phyloP scores from a whole-genome alignment of 2,329 filamentous ascomycete species.

The Boeremia exigua region DNA sequence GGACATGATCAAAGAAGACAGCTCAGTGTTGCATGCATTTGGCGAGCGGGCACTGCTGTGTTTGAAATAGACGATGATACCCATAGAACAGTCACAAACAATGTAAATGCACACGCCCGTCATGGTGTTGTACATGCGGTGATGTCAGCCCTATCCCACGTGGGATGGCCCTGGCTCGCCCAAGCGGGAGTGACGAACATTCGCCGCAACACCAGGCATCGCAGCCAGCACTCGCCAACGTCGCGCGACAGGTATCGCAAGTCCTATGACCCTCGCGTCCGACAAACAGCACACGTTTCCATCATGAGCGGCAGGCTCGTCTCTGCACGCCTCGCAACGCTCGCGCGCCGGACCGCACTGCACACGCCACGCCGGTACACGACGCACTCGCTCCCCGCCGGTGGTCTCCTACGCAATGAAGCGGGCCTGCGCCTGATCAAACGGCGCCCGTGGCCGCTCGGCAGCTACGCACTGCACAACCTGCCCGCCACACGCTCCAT shows the following conservation, averaged over 20 bases:
- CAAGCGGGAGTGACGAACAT: conserved; percentile 18
- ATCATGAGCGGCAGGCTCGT: conserved; percentile 76
- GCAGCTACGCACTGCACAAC: conserved; percentile 83
- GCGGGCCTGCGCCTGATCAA: conserved; percentile 44
- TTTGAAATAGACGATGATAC: conserved; percentile 32
- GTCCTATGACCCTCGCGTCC: conserved; percentile 26
- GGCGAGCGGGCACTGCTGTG: conserved; percentile 84
- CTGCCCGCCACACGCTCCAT: conserved; percentile 67
- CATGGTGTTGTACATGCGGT: not conserved
- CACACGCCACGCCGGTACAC: conserved; percentile 61
- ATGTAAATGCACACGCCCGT: not conserved
- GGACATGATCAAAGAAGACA: conserved; percentile 75
- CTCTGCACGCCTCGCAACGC: conserved; percentile 73
- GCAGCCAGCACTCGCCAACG: conserved; percentile 7
- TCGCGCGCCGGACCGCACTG: conserved; percentile 68
- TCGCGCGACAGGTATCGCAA: conserved; percentile 3
- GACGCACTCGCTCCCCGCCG: conserved; percentile 42
- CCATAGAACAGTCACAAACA: not conserved
- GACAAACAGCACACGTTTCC: conserved; percentile 21
- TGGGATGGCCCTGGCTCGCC: conserved; percentile 5
- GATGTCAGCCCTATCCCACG: conserved; percentile 14
- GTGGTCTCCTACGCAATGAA: conserved; percentile 47
- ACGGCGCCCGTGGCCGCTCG: conserved; percentile 75
- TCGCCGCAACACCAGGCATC: conserved; percentile 7
- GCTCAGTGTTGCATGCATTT: conserved; percentile 73